These are phyloP conservation scores for Chlamydomonas asymmetrica DNA, from an alignment of 139 green algal genomes.

Conservation along the genomic window DNA sequence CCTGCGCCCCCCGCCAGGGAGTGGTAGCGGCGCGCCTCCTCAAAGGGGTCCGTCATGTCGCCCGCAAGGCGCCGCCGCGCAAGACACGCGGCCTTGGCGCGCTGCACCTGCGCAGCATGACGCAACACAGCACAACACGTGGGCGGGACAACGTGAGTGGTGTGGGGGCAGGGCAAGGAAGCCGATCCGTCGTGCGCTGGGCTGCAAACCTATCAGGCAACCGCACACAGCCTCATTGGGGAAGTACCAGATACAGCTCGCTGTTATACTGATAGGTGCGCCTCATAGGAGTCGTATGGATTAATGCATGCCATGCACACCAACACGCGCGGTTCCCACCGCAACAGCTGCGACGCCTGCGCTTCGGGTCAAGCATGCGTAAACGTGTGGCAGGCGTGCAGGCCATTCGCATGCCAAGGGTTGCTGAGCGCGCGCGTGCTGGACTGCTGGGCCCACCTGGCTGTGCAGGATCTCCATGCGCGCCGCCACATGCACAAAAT, in stretches of 20 bases:
- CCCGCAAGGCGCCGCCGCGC: slow-evolving; percentile 12
- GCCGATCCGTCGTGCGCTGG: not conserved
- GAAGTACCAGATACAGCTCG: not conserved
- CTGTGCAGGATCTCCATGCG: slow-evolving; percentile 43
- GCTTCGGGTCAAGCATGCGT: no score
- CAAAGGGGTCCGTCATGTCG: slow-evolving; percentile 37
- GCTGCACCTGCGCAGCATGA: slow-evolving; percentile 13
- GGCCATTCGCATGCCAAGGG: no score
- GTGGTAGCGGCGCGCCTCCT: slow-evolving; percentile 12
- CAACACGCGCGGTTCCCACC: not conserved
- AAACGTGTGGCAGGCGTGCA: no score
- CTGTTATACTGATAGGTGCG: not conserved
- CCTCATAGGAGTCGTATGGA: not conserved
- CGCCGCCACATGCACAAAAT: slow-evolving; percentile 52
- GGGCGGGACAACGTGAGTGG: not conserved
- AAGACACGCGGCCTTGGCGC: slow-evolving; percentile 17
- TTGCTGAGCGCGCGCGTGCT: no score
- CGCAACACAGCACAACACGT: not conserved
- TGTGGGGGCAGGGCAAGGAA: not conserved
- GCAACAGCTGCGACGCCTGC: no score
- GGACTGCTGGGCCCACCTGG: slow-evolving; percentile 14
- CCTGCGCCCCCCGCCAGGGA: not conserved
- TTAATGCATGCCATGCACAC: not conserved
- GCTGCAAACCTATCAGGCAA: not conserved
- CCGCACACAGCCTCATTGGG: not conserved